A percentile compares a stretch with the other conserved stretches of the same genome.
Conservation (phyloP, 176 grass and related monocot species). For the Carex pumila region DNA sequence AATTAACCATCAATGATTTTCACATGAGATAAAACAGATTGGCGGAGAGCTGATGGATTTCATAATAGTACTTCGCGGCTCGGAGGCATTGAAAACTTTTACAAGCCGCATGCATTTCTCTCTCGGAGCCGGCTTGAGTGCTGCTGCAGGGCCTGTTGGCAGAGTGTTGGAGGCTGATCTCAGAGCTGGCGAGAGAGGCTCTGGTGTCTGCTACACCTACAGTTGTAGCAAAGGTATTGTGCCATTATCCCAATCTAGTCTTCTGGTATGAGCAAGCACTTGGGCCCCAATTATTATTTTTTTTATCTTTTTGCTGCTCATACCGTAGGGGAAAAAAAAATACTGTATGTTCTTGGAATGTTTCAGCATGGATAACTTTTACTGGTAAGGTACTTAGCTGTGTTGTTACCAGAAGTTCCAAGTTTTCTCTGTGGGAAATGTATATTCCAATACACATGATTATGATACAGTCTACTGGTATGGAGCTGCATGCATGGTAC, state of each 20-base stretch:
- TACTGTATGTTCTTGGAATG: neutral
- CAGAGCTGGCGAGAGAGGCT: slow-evolving; percentile 64
- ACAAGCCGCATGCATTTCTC: slow-evolving; percentile 78
- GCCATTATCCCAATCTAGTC: neutral
- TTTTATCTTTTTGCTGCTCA: neutral
- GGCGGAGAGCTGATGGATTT: slow-evolving; percentile 81
- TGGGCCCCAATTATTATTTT: neutral
- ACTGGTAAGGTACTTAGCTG: neutral
- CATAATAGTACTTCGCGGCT: slow-evolving; percentile 69
- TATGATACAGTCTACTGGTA: neutral
- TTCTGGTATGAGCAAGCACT: neutral
- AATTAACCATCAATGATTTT: neutral
- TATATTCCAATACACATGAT: neutral
- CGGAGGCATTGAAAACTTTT: slow-evolving; percentile 66
- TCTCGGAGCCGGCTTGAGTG: slow-evolving; percentile 71
- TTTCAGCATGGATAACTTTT: neutral
- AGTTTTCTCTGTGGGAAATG: neutral
- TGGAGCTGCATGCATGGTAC: neutral
- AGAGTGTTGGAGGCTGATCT: slow-evolving; percentile 90
- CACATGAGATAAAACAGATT: slow-evolving; percentile 29
- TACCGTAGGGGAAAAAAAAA: neutral
- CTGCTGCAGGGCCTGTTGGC: slow-evolving; percentile 73
- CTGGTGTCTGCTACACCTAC: slow-evolving; percentile 82
- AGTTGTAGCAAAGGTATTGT: slow-evolving; percentile 89
- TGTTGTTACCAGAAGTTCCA: neutral